These are phyloP conservation scores for Knufia petricola DNA, from an alignment of 2,329 filamentous ascomycete genomes.

Conservation along the genomic window DNA sequence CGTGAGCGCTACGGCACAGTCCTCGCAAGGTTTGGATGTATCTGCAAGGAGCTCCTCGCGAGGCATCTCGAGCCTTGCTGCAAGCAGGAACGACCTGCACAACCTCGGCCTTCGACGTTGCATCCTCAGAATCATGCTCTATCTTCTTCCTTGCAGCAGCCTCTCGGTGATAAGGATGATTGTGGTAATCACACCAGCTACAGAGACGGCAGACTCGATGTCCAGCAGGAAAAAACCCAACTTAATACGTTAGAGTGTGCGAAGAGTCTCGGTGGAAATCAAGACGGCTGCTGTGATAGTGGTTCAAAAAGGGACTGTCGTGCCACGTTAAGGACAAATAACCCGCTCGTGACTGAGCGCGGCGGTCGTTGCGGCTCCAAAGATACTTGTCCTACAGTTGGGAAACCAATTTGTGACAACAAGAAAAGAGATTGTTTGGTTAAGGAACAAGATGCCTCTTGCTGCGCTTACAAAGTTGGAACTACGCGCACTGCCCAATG, in stretches of 20 bases:
- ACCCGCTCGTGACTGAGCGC: not conserved
- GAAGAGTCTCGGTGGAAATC: not conserved
- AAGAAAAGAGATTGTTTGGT: not conserved
- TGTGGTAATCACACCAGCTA: no score
- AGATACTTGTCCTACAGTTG: not conserved
- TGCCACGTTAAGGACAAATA: not conserved
- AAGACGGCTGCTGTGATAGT: not conserved
- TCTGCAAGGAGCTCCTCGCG: constrained; percentile 44
- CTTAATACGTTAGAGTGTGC: not conserved
- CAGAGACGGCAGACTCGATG: no score
- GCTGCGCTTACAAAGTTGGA: not conserved
- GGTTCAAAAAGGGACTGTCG: not conserved
- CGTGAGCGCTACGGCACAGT: constrained; percentile 29
- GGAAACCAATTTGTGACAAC: not conserved
- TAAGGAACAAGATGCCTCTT: not conserved
- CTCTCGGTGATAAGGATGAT: constrained; percentile 1
- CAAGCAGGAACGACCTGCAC: not conserved
- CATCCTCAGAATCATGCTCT: not conserved
- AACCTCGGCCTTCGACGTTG: not conserved
- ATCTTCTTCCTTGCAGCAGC: not conserved
- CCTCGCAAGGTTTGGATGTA: constrained; percentile 43
- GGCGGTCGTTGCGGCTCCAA: not conserved
- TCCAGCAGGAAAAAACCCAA: not conserved
- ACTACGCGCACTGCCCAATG: not conserved
- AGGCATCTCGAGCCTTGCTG: constrained; percentile 47